phyloP scores from a whole-genome alignment of 208 protist genomes.

The Wallacemonas sp. region DNA sequence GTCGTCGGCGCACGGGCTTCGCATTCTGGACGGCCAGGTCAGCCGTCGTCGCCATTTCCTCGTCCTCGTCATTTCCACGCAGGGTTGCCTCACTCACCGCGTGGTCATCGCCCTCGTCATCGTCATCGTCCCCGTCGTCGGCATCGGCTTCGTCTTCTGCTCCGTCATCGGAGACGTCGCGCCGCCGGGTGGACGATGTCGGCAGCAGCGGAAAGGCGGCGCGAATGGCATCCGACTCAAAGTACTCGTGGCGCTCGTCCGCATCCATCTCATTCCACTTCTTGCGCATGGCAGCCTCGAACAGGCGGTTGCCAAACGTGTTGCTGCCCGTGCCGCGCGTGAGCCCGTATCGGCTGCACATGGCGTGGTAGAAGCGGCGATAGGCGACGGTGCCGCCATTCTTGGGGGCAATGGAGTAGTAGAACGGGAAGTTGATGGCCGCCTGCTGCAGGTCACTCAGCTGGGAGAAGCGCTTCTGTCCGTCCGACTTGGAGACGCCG shows the following conservation, averaged over 20 bases:
- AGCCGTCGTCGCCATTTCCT: conserved; percentile 1
- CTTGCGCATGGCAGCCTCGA: conserved; percentile 62
- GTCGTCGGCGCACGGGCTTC: background rate
- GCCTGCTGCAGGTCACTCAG: conserved; percentile 75
- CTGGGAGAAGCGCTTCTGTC: conserved; percentile 30
- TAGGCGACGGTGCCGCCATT: conserved; percentile 34
- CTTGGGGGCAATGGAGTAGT: conserved; percentile 48
- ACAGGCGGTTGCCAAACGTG: conserved; percentile 50
- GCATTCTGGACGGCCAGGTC: conserved; percentile 8
- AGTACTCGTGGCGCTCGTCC: conserved; percentile 58
- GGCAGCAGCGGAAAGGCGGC: conserved; percentile 40
- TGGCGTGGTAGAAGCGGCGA: conserved; percentile 59
- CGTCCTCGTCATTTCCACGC: conserved; percentile 13
- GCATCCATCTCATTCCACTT: conserved; percentile 56
- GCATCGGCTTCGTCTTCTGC: conserved; percentile 4
- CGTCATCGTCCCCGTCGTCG: conserved; percentile 21
- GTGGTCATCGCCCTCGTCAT: background rate
- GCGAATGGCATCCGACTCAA: conserved; percentile 42
- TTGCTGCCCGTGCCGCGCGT: conserved; percentile 18
- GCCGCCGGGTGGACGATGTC: background rate
- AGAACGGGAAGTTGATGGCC: conserved; percentile 85
- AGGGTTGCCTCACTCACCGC: background rate
- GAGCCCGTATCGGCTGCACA: conserved; percentile 63
- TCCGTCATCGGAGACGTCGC: background rate
- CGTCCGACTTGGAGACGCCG: conserved; percentile 50